A percentile compares a stretch with the other conserved stretches of the same genome.
These are phyloP conservation scores for Leccinum sublutescens DNA, from an alignment of 768 basidiomycete species.

Conservation along the genomic window DNA sequence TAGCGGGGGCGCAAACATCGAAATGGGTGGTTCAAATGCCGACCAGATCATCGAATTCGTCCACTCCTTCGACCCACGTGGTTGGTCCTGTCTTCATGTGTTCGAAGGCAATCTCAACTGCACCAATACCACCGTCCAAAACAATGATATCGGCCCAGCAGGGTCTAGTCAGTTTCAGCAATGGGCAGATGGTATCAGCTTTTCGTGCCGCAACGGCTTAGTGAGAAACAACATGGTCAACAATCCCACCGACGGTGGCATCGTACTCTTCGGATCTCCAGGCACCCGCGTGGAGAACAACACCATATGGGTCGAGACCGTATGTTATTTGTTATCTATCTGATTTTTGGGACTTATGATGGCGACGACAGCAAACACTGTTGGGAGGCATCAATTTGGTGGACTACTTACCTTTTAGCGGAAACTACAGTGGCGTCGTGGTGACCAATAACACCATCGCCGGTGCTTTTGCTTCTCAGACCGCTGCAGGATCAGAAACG, in stretches of 20 bases:
- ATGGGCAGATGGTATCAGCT: slow-evolving; percentile 83
- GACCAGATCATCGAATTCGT: slow-evolving; percentile 78
- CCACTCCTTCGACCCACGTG: slow-evolving; percentile 68
- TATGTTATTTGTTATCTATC: slow-evolving; percentile 32
- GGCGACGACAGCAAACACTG: slow-evolving; percentile 51
- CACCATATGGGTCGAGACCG: slow-evolving; percentile 69
- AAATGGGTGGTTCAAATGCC: slow-evolving; percentile 76
- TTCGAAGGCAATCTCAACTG: slow-evolving; percentile 65
- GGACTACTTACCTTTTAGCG: slow-evolving; percentile 65
- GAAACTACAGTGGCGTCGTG: slow-evolving; percentile 61
- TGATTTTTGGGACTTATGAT: not conserved
- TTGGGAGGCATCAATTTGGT: slow-evolving; percentile 81
- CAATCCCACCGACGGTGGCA: slow-evolving; percentile 76
- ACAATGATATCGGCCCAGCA: slow-evolving; percentile 83
- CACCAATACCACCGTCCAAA: slow-evolving; percentile 61
- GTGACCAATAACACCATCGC: slow-evolving; percentile 65
- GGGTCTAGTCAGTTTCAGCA: slow-evolving; percentile 62
- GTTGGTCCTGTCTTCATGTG: slow-evolving; percentile 84
- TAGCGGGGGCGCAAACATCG: slow-evolving; percentile 73
- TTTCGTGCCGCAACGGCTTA: slow-evolving; percentile 61
- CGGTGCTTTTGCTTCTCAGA: slow-evolving; percentile 64
- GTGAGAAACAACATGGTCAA: slow-evolving; percentile 69
- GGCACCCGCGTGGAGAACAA: slow-evolving; percentile 74
- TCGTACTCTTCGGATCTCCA: slow-evolving; percentile 75
- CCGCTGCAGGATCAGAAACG: slow-evolving; percentile 36